phyloP scores from a whole-genome alignment of 371 early-diverging fungal species.

The Mucor indicus region DNA sequence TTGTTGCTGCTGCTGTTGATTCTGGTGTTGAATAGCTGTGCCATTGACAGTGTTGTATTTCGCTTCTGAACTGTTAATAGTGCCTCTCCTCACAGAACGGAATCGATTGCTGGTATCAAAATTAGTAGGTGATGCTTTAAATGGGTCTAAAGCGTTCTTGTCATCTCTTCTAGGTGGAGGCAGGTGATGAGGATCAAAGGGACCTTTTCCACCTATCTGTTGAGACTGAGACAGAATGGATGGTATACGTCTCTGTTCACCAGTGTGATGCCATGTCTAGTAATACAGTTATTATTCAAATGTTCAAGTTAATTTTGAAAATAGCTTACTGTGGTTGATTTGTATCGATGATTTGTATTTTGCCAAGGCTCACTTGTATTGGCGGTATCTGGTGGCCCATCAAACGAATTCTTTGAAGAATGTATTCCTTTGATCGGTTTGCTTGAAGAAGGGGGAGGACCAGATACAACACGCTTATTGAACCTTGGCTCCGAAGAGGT shows the following conservation, averaged over 20 bases:
- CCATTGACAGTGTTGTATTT: constrained; percentile 11
- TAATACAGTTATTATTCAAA: neutral
- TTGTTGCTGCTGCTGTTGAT: constrained; percentile 11
- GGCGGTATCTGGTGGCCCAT: constrained; percentile 28
- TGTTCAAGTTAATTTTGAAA: too few species aligned
- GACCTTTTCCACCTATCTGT: constrained; percentile 32
- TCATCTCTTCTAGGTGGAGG: constrained; percentile 34
- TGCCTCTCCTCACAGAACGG: constrained; percentile 29
- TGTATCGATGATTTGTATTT: constrained; percentile 11
- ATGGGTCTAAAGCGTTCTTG: constrained; percentile 23
- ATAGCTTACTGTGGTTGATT: constrained; percentile 32
- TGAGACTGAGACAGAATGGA: constrained; percentile 42
- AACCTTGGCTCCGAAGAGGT: constrained; percentile 37
- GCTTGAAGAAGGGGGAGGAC: constrained; percentile 6
- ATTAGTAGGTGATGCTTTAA: constrained; percentile 35
- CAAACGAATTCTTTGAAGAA: constrained; percentile 27
- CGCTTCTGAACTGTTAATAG: constrained; percentile 32
- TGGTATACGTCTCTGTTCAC: constrained; percentile 30
- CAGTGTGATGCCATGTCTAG: constrained; percentile 44
- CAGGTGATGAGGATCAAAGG: constrained; percentile 25
- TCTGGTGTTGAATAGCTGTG: constrained; percentile 8
- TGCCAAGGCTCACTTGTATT: constrained; percentile 11
- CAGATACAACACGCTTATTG: constrained; percentile 13
- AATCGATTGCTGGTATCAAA: constrained; percentile 16
- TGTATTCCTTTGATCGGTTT: constrained; percentile 14